phyloP scores from a whole-genome alignment of 2,329 filamentous ascomycete species.

The Blastomyces percursus region DNA sequence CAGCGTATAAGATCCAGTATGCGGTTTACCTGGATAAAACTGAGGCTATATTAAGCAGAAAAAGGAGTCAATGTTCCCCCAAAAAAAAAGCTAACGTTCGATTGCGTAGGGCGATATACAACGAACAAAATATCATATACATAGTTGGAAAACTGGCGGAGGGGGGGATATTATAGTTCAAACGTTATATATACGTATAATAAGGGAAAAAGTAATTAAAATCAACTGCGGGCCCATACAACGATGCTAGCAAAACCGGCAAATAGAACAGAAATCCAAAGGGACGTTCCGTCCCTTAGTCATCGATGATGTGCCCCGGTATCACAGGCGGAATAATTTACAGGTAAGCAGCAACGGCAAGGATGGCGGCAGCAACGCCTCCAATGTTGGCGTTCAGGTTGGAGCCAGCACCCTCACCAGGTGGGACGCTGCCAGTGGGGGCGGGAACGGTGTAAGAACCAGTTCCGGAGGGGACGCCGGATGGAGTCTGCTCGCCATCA shows the following conservation, averaged over 20 bases:
- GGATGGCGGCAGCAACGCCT: slow-evolving; percentile 16
- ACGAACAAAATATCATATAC: not conserved
- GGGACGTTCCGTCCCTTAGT: not conserved
- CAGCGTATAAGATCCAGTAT: not conserved
- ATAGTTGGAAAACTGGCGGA: not conserved
- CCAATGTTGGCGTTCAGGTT: slow-evolving; percentile 12
- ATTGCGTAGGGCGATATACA: not conserved
- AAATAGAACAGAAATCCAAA: not conserved
- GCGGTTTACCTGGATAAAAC: no score
- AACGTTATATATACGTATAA: not conserved
- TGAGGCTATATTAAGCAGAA: not conserved
- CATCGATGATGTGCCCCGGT: not conserved
- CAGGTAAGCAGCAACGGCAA: slow-evolving; percentile 32
- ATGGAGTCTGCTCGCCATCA: slow-evolving; percentile 6
- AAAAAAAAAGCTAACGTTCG: not conserved
- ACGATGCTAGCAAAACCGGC: not conserved
- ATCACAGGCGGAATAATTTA: slow-evolving; percentile 20
- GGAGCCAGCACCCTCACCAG: slow-evolving; percentile 10
- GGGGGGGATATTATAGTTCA: not conserved
- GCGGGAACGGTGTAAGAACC: slow-evolving; percentile 9
- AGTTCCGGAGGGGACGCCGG: slow-evolving; percentile 8
- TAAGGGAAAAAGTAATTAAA: not conserved
- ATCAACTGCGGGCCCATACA: not conserved
- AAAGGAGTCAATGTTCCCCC: not conserved
- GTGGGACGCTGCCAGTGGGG: slow-evolving; percentile 12